Evolutionary conservation across 225 moss, liverwort and hornwort species (phyloP).

Genomic region (Asterella californica): DNA sequence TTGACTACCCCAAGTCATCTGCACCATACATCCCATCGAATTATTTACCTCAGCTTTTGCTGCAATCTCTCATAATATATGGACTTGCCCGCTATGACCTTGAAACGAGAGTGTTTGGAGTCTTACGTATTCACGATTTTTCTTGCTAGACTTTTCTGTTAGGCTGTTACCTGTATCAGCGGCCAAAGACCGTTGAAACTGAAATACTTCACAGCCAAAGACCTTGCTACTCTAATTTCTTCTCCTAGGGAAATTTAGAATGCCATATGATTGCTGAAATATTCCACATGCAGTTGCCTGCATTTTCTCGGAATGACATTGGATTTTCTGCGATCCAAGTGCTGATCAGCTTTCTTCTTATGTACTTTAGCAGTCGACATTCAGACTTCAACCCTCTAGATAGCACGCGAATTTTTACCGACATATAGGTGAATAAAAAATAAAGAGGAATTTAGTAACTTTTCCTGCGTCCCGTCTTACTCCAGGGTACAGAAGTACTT

Average conservation of each 20-base stretch:
- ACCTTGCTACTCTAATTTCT: too few species aligned
- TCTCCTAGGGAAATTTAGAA: too few species aligned
- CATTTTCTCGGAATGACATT: not conserved
- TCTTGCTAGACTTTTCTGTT: too few species aligned
- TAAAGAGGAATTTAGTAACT: not conserved
- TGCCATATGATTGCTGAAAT: too few species aligned
- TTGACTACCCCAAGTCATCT: conserved; percentile 98
- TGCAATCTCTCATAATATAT: too few species aligned
- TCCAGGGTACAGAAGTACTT: conserved; percentile 16
- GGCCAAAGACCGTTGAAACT: too few species aligned
- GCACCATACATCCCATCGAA: conserved; percentile 9
- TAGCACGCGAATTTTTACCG: too few species aligned
- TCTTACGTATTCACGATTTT: too few species aligned
- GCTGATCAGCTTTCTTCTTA: not conserved
- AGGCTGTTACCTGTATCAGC: too few species aligned
- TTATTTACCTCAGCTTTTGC: not conserved
- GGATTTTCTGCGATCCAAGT: not conserved
- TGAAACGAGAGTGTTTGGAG: too few species aligned
- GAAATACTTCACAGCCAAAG: too few species aligned
- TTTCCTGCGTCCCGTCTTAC: not conserved
- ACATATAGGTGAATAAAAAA: not conserved
- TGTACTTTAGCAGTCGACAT: not conserved
- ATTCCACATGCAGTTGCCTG: not conserved
- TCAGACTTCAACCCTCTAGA: not conserved
- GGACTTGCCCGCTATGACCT: not conserved